These are phyloP conservation scores for Avena atlantica DNA, from an alignment of 176 grass and related monocot species.

Conservation along the genomic window DNA sequence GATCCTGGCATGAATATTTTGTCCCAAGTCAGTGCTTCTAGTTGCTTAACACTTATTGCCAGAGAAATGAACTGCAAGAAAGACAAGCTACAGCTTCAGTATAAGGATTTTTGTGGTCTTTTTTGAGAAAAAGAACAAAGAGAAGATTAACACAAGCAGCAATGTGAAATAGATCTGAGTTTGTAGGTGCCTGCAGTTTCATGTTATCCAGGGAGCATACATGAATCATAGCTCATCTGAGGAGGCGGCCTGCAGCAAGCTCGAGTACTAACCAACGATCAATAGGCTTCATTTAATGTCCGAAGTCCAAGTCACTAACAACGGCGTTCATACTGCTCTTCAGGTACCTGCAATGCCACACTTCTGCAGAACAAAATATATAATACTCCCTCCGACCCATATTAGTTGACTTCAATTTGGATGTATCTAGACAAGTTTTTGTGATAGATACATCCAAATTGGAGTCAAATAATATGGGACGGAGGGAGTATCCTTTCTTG, in stretches of 20 bases:
- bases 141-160: not conserved
- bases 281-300: not conserved
- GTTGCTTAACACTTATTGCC: not conserved
- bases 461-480: no score
- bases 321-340: not conserved
- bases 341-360: not conserved
- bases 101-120: not conserved
- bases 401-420: no score
- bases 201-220: not conserved
- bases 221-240: not conserved
- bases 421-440: no score
- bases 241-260: not conserved
- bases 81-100: not conserved
- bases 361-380: constrained; percentile 7
- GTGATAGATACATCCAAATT: no score
- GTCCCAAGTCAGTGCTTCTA: not conserved
- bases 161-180: not conserved
- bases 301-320: not conserved
- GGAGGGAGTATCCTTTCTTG: not conserved
- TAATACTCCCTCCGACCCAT: no score
- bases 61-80: constrained; percentile 14
- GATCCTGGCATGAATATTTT: not conserved
- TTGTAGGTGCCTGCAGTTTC: not conserved
- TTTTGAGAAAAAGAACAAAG: not conserved
- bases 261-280: not conserved